Conservation (phyloP, 176 grass and related monocot genomes). For the Carex cristatella region DNA sequence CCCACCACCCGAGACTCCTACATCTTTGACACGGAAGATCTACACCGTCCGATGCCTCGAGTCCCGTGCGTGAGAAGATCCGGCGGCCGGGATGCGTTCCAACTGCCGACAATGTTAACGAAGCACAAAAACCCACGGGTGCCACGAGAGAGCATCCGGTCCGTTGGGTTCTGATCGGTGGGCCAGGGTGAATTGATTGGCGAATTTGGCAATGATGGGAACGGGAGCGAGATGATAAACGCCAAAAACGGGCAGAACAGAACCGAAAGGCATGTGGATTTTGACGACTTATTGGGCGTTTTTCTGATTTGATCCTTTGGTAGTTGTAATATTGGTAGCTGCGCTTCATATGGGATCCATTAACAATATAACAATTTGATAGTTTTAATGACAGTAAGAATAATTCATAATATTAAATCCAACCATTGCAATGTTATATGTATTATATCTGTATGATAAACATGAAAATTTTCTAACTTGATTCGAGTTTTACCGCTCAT, state of each 20-base stretch:
- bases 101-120: conserved; percentile 30
- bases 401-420: too few relatives aligned
- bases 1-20: conserved; percentile 28
- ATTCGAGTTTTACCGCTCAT: too few relatives aligned
- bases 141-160: not conserved
- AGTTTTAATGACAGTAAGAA: too few relatives aligned
- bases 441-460: too few relatives aligned
- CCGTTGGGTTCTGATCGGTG: conserved; percentile 17
- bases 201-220: not conserved
- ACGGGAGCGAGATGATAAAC: conserved; percentile 12
- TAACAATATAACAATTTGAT: too few relatives aligned
- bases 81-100: conserved; percentile 19
- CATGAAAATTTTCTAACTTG: too few relatives aligned
- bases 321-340: not conserved
- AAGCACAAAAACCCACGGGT: conserved; percentile 28
- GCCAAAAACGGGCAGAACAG: not conserved
- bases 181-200: not conserved
- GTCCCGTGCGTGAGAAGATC: not conserved
- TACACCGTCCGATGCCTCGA: conserved; percentile 24
- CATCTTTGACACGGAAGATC: conserved; percentile 18
- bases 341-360: too few relatives aligned
- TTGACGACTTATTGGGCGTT: not conserved
- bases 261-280: conserved; percentile 39
- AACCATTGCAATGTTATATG: too few relatives aligned
- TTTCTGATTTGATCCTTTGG: not conserved